phyloP scores from a whole-genome alignment of 2,329 filamentous ascomycete species.

The Paradendryphiella salina region DNA sequence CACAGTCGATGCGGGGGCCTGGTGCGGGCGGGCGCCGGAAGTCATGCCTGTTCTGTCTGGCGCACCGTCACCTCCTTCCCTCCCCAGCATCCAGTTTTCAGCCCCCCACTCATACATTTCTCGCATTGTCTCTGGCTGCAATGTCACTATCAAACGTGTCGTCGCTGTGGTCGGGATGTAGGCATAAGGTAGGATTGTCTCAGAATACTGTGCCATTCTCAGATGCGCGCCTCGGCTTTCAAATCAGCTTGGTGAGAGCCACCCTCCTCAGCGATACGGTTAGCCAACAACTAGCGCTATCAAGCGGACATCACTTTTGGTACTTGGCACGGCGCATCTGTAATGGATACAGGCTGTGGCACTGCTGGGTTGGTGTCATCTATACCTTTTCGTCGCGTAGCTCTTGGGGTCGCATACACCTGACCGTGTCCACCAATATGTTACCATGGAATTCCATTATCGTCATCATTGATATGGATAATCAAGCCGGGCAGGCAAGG shows the following conservation, averaged over 20 bases:
- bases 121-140: too few relatives aligned
- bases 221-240: conserved; percentile 6
- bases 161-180: not conserved
- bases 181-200: not conserved
- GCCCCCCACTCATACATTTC: too few relatives aligned
- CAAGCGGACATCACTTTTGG: too few relatives aligned
- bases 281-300: not conserved
- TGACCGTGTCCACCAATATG: not conserved
- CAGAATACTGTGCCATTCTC: conserved; percentile 11
- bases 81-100: too few relatives aligned
- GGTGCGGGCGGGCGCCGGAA: too few relatives aligned
- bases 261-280: not conserved
- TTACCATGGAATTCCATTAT: not conserved
- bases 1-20: too few relatives aligned
- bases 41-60: too few relatives aligned
- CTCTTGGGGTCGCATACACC: conserved; percentile 4
- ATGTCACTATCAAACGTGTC: too few relatives aligned
- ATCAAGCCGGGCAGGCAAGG: too few relatives aligned
- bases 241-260: not conserved
- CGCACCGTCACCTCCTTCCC: too few relatives aligned
- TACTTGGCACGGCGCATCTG: not conserved
- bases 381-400: not conserved
- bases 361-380: not conserved
- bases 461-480: too few relatives aligned
- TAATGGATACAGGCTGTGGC: not conserved